phyloP scores from a whole-genome alignment of 2,329 filamentous ascomycete genomes.

The Tolypocladium capitatum region DNA sequence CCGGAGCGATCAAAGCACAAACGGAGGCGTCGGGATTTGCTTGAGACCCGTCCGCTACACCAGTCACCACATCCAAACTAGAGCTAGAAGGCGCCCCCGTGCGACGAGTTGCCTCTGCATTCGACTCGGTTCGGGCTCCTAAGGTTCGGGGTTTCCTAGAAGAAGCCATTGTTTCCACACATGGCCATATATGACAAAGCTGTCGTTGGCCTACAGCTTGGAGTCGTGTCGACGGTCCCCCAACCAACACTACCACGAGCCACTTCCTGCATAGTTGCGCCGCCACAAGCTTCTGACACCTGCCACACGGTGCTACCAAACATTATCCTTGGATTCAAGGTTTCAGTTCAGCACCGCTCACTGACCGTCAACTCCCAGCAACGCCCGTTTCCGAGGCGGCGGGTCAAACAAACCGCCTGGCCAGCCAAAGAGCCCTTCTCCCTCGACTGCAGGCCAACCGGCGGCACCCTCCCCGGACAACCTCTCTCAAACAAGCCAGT shows the following conservation, averaged over 20 bases:
- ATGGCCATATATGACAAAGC: not conserved
- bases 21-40: not conserved
- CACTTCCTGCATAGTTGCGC: not conserved
- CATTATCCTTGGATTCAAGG: not conserved
- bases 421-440: constrained; percentile 38
- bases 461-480: constrained; percentile 29
- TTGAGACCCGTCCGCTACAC: not conserved
- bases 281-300: not conserved
- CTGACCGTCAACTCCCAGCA: constrained; percentile 26
- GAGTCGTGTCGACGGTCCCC: not conserved
- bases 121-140: not conserved
- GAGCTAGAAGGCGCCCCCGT: not conserved
- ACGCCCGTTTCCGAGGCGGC: constrained; percentile 45
- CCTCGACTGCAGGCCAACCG: constrained; percentile 31
- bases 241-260: not conserved
- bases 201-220: not conserved
- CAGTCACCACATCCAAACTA: not conserved
- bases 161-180: not conserved
- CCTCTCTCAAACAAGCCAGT: constrained; percentile 34
- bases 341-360: not conserved
- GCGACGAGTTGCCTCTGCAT: not conserved
- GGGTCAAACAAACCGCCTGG: constrained; percentile 33
- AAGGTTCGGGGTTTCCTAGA: not conserved
- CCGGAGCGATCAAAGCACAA: not conserved
- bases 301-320: not conserved